Evolutionary conservation across 768 basidiomycete species (phyloP).

Genomic region (Mrakia blollopis): DNA sequence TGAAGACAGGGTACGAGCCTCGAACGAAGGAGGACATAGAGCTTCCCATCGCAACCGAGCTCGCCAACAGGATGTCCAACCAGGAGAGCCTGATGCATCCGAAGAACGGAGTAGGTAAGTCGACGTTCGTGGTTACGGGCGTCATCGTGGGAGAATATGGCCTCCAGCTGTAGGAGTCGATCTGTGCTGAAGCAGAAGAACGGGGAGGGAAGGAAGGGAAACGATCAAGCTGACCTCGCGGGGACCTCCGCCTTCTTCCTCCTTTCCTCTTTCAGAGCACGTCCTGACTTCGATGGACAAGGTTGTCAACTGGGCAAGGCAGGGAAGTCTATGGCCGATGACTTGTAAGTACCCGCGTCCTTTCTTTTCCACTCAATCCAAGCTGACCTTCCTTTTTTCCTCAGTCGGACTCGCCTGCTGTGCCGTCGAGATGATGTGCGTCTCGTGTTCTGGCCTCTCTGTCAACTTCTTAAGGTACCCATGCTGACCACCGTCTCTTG

Average conservation of each 20-base stretch:
- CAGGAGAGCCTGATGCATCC: conserved; percentile 83
- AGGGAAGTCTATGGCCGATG: conserved; percentile 99
- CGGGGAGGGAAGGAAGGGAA: not conserved
- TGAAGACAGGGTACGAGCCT: not conserved
- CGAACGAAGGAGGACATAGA: not conserved
- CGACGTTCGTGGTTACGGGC: too few species aligned
- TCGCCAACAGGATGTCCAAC: conserved; percentile 74
- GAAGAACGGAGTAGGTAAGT: conserved; percentile 75
- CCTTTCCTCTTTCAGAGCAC: conserved; percentile 60
- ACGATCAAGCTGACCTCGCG: conserved; percentile 10
- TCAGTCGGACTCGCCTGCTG: conserved; percentile 87
- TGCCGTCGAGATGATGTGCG: conserved; percentile 67
- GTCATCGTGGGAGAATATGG: too few species aligned
- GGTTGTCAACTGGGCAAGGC: conserved; percentile 92
- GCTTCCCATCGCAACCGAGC: not conserved
- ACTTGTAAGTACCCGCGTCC: conserved; percentile 48
- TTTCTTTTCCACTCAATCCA: not conserved
- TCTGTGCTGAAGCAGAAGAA: not conserved
- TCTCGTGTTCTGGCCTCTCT: not conserved
- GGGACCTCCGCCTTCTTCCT: not conserved
- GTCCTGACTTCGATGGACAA: conserved; percentile 94
- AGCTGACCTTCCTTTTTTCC: not conserved
- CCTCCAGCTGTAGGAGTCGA: not conserved
- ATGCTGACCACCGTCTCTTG: conserved; percentile 39
- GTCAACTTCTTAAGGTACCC: not conserved